Base-by-base conservation (phyloP, 805 yeast genomes). In the Candida verbasci region DNA sequence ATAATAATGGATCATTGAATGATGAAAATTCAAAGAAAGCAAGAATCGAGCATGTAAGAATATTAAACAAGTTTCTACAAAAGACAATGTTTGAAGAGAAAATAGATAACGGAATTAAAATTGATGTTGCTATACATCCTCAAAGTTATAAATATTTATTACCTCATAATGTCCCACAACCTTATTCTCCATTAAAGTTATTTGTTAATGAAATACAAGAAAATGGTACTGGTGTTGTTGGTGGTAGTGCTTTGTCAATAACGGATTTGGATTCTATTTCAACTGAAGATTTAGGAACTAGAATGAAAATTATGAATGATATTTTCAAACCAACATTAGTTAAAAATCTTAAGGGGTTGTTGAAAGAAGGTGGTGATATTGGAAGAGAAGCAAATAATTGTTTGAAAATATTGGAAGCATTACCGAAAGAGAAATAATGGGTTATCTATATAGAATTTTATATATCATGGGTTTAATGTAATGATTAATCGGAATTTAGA, bases 341-440 rank as follows among this genome's bases (percentile, higher is more conserved):
- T 15, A 68, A 62, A 31, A 82, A 85, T 24, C 62, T 82, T 16
- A 62, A 58, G 1, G 63, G 63, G 26, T 48, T 76, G 22, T 56
- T 77, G 8, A 77, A 76, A 47, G 93, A 84, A 45, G 94, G 87
- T 9, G 89, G 89, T 1, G 86, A 80, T 32, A 61, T 72, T 14
- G 88, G 88, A 3, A 71, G 78, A 42, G 71, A 64, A 40, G 67
- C 69, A 16, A 54, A 55, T 31, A 45, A 48, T 10, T 53, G 65
- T 44, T 24, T 56, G 26, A 31, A 26, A 11, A 14, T 46, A 9
- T 34, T 49, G 17, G 35, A 39, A 17, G 29, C 32, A 11, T 4
- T 29, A 28, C 6, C 12, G 9, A 11, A 3, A n/a, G 29, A 26
- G 5, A 10, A 26, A 26, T 25, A n/a, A 12, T n/a, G 6, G 14